phyloP scores from a whole-genome alignment of 441 rosid species.

The Pelargonium australe region DNA sequence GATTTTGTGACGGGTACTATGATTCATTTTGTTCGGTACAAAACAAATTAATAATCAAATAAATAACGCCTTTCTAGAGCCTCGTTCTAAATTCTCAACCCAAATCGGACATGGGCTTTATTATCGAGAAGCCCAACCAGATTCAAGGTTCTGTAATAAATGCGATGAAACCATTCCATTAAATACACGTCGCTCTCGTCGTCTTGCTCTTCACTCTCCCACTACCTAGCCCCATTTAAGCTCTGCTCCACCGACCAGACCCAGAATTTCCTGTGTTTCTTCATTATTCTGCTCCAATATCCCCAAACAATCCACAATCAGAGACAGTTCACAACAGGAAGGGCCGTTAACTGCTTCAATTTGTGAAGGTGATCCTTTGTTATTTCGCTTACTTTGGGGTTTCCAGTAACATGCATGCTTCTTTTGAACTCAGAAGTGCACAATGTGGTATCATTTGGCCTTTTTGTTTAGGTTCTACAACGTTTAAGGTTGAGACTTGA shows the following conservation, averaged over 20 bases:
- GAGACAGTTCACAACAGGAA: background rate
- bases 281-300: background rate
- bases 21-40: too few relatives aligned
- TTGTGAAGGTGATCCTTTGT: background rate
- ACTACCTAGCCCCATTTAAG: background rate
- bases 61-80: too few relatives aligned
- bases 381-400: background rate
- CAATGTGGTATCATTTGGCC: background rate
- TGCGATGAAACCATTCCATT: too few relatives aligned
- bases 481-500: background rate
- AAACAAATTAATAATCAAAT: too few relatives aligned
- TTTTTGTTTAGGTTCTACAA: background rate
- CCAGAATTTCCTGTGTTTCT: background rate
- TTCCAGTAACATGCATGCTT: background rate
- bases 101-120: too few relatives aligned
- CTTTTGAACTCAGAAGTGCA: background rate
- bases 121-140: too few relatives aligned
- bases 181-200: background rate
- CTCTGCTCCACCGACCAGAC: slow-evolving; percentile 1
- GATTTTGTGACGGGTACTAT: too few relatives aligned
- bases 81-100: too few relatives aligned
- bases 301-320: background rate
- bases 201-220: background rate
- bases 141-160: too few relatives aligned
- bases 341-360: background rate